Evolutionary conservation across 768 basidiomycete species (phyloP).

Genomic region (Russula vinacea): DNA sequence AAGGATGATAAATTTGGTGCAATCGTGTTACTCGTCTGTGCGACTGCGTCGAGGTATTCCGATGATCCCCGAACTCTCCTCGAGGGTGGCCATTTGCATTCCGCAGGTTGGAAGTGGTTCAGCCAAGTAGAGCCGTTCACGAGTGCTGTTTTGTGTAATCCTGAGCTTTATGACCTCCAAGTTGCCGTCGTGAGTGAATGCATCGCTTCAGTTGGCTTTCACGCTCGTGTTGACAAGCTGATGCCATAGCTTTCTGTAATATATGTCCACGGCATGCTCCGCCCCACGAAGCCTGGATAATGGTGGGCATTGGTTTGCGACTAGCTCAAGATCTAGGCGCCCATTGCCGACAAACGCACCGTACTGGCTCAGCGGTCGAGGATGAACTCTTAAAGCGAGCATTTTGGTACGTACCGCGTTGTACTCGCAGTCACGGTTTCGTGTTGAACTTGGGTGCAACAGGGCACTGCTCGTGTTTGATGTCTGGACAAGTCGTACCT

Average conservation of each 20-base stretch:
- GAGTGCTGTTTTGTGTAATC: conserved; percentile 51
- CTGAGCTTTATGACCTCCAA: conserved; percentile 70
- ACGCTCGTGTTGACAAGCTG: background rate
- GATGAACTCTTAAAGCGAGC: conserved; percentile 76
- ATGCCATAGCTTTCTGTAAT: conserved; percentile 37
- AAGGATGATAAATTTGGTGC: conserved; percentile 24
- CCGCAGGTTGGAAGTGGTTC: conserved; percentile 48
- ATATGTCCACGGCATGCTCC: conserved; percentile 45
- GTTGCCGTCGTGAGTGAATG: conserved; percentile 47
- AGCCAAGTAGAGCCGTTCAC: conserved; percentile 59
- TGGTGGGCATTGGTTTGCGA: conserved; percentile 60
- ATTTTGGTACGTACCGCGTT: conserved; percentile 48
- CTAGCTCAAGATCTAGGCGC: conserved; percentile 75
- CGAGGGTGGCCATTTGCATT: conserved; percentile 32
- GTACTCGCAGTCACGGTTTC: background rate
- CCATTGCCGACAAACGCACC: conserved; percentile 50
- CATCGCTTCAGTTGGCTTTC: background rate
- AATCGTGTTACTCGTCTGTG: conserved; percentile 27
- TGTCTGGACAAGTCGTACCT: conserved; percentile 46
- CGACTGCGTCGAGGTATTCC: conserved; percentile 23
- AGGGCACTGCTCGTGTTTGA: conserved; percentile 53
- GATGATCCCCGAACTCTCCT: conserved; percentile 21
- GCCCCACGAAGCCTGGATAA: conserved; percentile 53
- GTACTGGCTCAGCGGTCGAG: conserved; percentile 46
- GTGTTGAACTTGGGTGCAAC: background rate